A percentile compares a stretch with the other conserved stretches of the same genome.
These are phyloP conservation scores for Starmerella ratchasimensis DNA, from an alignment of 805 yeast species.

Conservation along the genomic window DNA sequence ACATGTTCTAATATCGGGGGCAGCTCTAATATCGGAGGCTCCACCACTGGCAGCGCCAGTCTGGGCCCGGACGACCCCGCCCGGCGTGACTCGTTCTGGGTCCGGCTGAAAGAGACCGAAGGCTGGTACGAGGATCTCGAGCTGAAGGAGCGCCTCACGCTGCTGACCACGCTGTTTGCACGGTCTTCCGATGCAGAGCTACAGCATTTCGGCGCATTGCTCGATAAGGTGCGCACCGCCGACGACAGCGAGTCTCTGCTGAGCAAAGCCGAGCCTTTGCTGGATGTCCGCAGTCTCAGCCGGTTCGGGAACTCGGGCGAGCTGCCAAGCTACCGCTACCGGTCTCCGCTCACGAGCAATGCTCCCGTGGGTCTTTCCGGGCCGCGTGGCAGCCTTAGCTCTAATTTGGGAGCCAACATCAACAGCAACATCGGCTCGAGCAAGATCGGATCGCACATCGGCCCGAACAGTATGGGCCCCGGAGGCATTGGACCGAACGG, in stretches of 20 bases:
- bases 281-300: too few relatives aligned
- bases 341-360: slow-evolving; percentile 6
- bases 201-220: slow-evolving; percentile 10
- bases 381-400: too few relatives aligned
- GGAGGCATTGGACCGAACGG: too few relatives aligned
- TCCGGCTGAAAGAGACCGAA: slow-evolving; percentile 24
- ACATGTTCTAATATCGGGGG: too few relatives aligned
- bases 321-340: slow-evolving; percentile 6
- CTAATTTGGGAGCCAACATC: too few relatives aligned
- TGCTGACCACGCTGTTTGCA: slow-evolving; percentile 27
- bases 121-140: slow-evolving; percentile 30
- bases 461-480: too few relatives aligned
- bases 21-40: neutral
- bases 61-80: too few relatives aligned
- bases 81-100: slow-evolving; percentile 18
- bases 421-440: too few relatives aligned
- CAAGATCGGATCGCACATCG: too few relatives aligned
- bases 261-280: too few relatives aligned
- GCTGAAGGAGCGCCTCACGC: slow-evolving; percentile 29
- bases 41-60: too few relatives aligned
- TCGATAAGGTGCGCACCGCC: slow-evolving; percentile 7
- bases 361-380: slow-evolving; percentile 1
- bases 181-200: slow-evolving; percentile 20
- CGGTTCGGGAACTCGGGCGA: slow-evolving; percentile 13
- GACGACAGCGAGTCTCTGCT: neutral